Percentiles rank a stretch among this genome's conserved stretches.
Conservation (phyloP, 2,329 filamentous ascomycete genomes). For the Penicillium sp. region DNA sequence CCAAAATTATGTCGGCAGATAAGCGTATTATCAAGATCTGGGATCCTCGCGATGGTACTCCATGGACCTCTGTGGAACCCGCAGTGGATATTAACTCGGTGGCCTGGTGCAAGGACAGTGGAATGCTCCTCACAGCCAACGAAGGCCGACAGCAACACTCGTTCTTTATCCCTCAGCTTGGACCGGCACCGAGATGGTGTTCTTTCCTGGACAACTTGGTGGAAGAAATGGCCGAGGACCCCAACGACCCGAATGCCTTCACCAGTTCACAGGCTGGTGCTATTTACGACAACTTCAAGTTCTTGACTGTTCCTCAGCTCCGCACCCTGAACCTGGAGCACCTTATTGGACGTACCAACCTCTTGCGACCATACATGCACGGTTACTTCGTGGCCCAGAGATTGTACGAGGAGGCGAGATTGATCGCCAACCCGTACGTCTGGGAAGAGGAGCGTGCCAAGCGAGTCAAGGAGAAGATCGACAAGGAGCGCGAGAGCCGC, state of each 20-base stretch:
- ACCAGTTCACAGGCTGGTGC: constrained; percentile 56
- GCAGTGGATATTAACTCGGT: constrained; percentile 93
- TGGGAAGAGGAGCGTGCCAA: constrained; percentile 92
- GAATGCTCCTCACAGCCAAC: constrained; percentile 95
- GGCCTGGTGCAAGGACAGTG: constrained; percentile 85
- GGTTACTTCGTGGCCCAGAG: constrained; percentile 96
- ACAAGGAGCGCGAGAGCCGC: constrained; percentile 92
- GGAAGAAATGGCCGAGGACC: constrained; percentile 93
- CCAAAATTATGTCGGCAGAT: constrained; percentile 86
- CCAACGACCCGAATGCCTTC: constrained; percentile 61
- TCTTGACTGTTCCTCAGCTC: constrained; percentile 85
- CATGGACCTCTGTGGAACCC: constrained; percentile 95
- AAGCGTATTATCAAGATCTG: constrained; percentile 97
- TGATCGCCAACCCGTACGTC: constrained; percentile 91
- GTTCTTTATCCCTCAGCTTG: constrained; percentile 92
- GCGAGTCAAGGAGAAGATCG: constrained; percentile 89
- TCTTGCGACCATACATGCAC: constrained; percentile 96
- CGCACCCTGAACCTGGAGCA: constrained; percentile 83
- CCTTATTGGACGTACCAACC: constrained; percentile 83
- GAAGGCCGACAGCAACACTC: constrained; percentile 93
- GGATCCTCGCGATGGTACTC: constrained; percentile 77
- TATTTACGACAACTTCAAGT: constrained; percentile 99
- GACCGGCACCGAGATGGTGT: constrained; percentile 93
- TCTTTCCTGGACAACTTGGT: constrained; percentile 96
- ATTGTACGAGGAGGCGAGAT: constrained; percentile 87